These are phyloP conservation scores for Nectriaceae sp. DNA, from an alignment of 2,329 filamentous ascomycete genomes.

Conservation along the genomic window DNA sequence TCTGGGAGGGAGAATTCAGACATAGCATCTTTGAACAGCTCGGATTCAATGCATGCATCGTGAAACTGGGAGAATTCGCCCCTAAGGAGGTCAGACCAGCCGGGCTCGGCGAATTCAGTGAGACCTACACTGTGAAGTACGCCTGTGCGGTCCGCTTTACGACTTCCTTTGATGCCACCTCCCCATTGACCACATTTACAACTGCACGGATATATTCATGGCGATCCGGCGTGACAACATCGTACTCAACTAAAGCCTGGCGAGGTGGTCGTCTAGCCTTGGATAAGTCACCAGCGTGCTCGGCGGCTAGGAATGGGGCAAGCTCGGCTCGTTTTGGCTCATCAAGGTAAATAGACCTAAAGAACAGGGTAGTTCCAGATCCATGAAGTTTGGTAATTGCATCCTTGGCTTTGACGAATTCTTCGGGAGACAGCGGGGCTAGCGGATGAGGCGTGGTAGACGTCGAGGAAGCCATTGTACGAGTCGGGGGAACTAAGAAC, in stretches of 20 bases:
- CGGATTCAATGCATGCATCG: conserved; percentile 43
- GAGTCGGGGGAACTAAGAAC: background rate
- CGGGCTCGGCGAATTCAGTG: background rate
- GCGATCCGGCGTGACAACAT: conserved; percentile 36
- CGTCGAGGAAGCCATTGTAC: background rate
- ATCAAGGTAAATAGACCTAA: conserved; percentile 64
- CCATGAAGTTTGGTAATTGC: conserved; percentile 38
- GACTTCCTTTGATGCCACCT: conserved; percentile 29
- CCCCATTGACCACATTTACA: conserved; percentile 38
- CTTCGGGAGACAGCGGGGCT: conserved; percentile 49
- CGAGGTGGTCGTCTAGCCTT: conserved; percentile 46
- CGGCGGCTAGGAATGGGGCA: conserved; percentile 61
- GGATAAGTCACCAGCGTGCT: conserved; percentile 53
- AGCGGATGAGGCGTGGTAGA: conserved; percentile 44
- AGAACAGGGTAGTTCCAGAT: conserved; percentile 30
- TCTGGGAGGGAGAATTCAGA: conserved; percentile 48
- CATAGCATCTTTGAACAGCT: conserved; percentile 49
- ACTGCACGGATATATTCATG: conserved; percentile 39
- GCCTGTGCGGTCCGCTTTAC: conserved; percentile 36
- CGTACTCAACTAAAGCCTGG: conserved; percentile 48
- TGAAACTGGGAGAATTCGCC: conserved; percentile 43
- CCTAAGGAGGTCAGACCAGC: conserved; percentile 19
- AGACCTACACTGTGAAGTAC: conserved; percentile 35
- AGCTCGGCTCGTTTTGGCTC: conserved; percentile 63
- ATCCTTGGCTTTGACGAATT: conserved; percentile 51